Conservation (phyloP, 2,329 filamentous ascomycete genomes). For the Botrytis fabae region DNA sequence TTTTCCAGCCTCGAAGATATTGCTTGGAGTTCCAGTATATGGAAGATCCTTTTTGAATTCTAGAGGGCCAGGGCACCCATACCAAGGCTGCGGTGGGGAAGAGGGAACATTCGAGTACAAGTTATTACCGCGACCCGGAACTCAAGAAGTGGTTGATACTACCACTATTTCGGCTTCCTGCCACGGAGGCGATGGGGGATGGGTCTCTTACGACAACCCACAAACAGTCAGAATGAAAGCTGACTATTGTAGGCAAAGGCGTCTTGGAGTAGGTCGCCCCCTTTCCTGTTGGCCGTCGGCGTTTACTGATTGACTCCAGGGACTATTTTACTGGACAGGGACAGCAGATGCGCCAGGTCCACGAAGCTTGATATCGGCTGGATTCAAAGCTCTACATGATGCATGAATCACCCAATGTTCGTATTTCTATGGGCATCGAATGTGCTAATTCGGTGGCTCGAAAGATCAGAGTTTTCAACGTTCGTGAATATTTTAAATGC, state of each 20-base stretch:
- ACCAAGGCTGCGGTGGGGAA: slow-evolving; percentile 56
- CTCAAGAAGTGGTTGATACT: slow-evolving; percentile 68
- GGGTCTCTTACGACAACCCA: slow-evolving; percentile 78
- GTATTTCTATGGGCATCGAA: neutral
- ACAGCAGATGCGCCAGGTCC: slow-evolving; percentile 65
- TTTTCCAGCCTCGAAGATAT: slow-evolving; percentile 69
- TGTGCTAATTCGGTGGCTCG: neutral
- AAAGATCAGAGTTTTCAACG: neutral
- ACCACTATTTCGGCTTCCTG: slow-evolving; percentile 70
- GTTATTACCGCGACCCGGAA: slow-evolving; percentile 61
- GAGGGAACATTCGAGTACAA: slow-evolving; percentile 74
- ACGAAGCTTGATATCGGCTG: slow-evolving; percentile 58
- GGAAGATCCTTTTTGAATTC: slow-evolving; percentile 73
- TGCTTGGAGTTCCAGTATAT: slow-evolving; percentile 74
- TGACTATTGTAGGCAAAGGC: slow-evolving; percentile 68
- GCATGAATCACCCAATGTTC: neutral
- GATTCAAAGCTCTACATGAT: slow-evolving; percentile 57
- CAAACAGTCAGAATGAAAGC: slow-evolving; percentile 76
- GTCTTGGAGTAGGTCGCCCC: slow-evolving; percentile 56
- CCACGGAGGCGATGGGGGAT: slow-evolving; percentile 70
- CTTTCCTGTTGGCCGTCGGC: neutral
- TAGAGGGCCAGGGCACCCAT: slow-evolving; percentile 63
- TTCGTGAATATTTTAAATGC: neutral
- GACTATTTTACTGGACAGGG: slow-evolving; percentile 82
- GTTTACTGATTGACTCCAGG: slow-evolving; percentile 45